Conservation (phyloP, 192 early-diverging fungal genomes). For the Linnemannia hyalina region DNA sequence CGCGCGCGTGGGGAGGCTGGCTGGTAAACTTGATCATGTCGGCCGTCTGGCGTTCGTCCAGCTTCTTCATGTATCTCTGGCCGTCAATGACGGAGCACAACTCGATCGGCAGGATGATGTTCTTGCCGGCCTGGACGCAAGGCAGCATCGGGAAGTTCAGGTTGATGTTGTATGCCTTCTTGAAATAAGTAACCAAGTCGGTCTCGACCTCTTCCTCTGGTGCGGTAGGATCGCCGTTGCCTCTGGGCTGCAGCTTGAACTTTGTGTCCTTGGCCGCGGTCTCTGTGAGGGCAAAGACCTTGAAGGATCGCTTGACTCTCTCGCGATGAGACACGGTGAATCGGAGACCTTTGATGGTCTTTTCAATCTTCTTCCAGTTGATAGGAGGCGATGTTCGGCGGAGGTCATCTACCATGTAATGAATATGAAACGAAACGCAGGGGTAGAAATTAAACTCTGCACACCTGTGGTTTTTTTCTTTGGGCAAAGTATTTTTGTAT, state of each 20-base stretch:
- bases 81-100: conserved; percentile 86
- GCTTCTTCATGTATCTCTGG: conserved; percentile 85
- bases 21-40: conserved; percentile 98
- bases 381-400: conserved; percentile 54
- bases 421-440: neutral
- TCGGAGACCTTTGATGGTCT: conserved; percentile 64
- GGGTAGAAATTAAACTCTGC: neutral
- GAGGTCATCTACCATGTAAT: conserved; percentile 45
- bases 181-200: conserved; percentile 81
- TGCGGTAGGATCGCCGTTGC: neutral
- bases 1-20: conserved; percentile 82
- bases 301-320: conserved; percentile 75
- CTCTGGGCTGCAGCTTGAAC: conserved; percentile 71
- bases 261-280: conserved; percentile 76
- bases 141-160: conserved; percentile 86
- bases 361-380: conserved; percentile 60
- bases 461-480: neutral
- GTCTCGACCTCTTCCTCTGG: conserved; percentile 59
- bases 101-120: conserved; percentile 85
- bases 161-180: conserved; percentile 73
- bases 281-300: conserved; percentile 73
- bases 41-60: conserved; percentile 88
- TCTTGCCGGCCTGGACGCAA: conserved; percentile 76
- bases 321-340: conserved; percentile 71
- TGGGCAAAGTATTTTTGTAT: neutral